Conservation (phyloP, 495 filamentous ascomycete genomes). For the Penicillium silybi region DNA sequence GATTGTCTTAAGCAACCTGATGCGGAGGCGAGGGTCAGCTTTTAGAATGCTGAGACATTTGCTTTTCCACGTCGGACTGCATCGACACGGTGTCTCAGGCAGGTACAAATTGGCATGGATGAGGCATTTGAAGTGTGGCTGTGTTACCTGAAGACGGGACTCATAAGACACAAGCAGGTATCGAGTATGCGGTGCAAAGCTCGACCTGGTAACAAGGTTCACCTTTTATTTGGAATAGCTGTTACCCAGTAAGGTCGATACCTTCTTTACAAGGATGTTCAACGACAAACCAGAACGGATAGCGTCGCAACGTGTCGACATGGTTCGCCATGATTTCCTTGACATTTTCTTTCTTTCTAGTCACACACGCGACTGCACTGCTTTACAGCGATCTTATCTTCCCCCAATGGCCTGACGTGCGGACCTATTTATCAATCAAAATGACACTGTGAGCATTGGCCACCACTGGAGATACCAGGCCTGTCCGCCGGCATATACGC, state of each 20-base stretch:
- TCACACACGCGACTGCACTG: not conserved
- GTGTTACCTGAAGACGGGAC: constrained; percentile 14
- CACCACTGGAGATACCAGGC: not conserved
- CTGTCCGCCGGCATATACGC: not conserved
- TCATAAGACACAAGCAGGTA: constrained; percentile 5
- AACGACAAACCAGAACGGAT: not conserved
- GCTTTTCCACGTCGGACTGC: not conserved
- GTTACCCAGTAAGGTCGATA: not conserved
- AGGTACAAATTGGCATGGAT: not conserved
- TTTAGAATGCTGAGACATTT: not conserved
- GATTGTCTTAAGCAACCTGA: constrained; percentile 1
- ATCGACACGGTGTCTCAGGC: not conserved
- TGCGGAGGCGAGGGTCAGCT: not conserved
- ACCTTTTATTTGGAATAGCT: not conserved
- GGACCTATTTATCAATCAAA: constrained; percentile 2
- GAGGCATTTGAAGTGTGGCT: not conserved
- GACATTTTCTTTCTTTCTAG: not conserved
- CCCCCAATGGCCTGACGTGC: not conserved
- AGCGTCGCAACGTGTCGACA: constrained; percentile 1
- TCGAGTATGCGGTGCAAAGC: constrained; percentile 6
- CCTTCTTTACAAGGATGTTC: not conserved
- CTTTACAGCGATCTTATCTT: constrained; percentile 2
- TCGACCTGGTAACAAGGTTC: not conserved
- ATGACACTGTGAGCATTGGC: not conserved
- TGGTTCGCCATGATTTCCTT: not conserved